Evolutionary conservation across 805 yeast genomes (phyloP).

Genomic region (Lipomyces yamadae): DNA sequence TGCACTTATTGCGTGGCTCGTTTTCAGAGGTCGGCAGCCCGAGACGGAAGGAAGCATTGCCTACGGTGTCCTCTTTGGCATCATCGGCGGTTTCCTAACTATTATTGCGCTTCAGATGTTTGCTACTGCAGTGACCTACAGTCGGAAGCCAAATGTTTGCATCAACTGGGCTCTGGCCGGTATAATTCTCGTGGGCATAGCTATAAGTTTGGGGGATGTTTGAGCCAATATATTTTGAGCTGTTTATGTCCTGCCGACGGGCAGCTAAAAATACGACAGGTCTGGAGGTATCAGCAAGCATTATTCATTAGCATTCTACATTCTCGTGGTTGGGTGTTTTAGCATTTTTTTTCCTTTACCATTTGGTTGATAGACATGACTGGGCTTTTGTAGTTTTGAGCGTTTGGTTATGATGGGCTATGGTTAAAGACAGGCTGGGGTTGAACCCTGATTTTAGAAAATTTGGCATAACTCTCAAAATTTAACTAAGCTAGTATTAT

Average conservation of each 20-base stretch:
- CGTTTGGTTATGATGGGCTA: background rate
- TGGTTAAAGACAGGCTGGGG: no score
- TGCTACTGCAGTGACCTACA: slow-evolving; percentile 30
- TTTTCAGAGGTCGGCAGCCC: slow-evolving; percentile 45
- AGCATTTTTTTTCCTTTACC: background rate
- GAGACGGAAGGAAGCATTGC: slow-evolving; percentile 42
- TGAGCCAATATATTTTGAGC: background rate
- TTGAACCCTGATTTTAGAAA: no score
- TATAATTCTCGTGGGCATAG: slow-evolving; percentile 28
- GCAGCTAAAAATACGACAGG: background rate
- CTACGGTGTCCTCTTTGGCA: slow-evolving; percentile 63
- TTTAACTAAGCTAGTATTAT: no score
- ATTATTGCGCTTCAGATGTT: slow-evolving; percentile 67
- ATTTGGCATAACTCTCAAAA: no score
- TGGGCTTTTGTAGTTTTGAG: background rate
- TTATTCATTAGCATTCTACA: no score
- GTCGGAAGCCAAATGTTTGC: slow-evolving; percentile 30
- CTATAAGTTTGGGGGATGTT: slow-evolving; percentile 32
- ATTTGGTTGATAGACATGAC: background rate
- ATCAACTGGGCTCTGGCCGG: slow-evolving; percentile 36
- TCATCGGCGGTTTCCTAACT: slow-evolving; percentile 75
- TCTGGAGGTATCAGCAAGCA: background rate
- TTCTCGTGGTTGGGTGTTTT: background rate
- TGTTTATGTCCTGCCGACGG: background rate
- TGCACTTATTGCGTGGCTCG: slow-evolving; percentile 69